Conservation (phyloP, 2,329 filamentous ascomycete species). For the Ramichloridium luteum region DNA sequence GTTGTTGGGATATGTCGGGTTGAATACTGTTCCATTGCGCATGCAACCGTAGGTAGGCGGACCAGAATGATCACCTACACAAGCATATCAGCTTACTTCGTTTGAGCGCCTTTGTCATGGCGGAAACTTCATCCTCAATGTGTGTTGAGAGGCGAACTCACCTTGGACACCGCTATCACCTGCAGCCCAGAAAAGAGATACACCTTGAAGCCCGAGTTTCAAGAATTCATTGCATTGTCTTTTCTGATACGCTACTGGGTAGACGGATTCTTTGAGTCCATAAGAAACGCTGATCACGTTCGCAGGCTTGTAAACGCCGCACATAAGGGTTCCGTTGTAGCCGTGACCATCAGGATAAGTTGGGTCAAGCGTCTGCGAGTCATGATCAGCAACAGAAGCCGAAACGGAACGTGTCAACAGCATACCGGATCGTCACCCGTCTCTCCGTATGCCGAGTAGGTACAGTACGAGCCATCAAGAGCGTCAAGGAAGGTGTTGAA, state of each 20-base stretch:
- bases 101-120: too few species aligned
- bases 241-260: conserved; percentile 40
- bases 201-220: conserved; percentile 37
- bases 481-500: conserved; percentile 22
- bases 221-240: conserved; percentile 30
- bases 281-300: conserved; percentile 48
- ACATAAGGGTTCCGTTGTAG: conserved; percentile 36
- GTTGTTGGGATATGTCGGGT: conserved; percentile 16
- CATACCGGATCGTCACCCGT: conserved; percentile 22
- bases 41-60: conserved; percentile 22
- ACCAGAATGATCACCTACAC: too few species aligned
- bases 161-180: conserved; percentile 34
- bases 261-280: conserved; percentile 40
- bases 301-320: conserved; percentile 38
- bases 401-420: too few species aligned
- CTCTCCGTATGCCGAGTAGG: conserved; percentile 7
- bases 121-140: too few species aligned
- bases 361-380: conserved; percentile 38
- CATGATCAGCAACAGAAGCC: too few species aligned
- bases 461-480: conserved; percentile 13
- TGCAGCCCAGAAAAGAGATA: conserved; percentile 39
- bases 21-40: conserved; percentile 15
- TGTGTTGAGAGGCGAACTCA: too few species aligned
- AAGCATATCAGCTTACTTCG: too few species aligned
- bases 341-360: conserved; percentile 39